Evolutionary conservation across 352 stramenopile species (phyloP).

Genomic region (Hyaloperonospora brassicae): DNA sequence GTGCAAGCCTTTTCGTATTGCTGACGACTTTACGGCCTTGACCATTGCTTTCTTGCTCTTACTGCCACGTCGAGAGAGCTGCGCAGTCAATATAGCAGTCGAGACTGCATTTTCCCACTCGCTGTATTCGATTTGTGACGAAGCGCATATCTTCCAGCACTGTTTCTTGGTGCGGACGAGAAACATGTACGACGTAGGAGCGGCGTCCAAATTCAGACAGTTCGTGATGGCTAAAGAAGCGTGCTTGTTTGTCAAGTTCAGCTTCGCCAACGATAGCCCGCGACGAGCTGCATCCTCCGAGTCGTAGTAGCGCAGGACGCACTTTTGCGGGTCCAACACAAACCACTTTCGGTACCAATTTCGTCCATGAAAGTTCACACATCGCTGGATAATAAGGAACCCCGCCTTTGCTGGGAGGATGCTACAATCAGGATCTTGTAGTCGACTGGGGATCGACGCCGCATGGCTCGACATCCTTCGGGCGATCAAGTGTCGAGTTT

Average conservation of each 20-base stretch:
- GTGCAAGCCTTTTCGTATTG: constrained; percentile 17
- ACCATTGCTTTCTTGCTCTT: constrained; percentile 28
- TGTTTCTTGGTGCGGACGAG: constrained; percentile 52
- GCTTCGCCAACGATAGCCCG: constrained; percentile 50
- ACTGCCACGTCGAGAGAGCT: constrained; percentile 36
- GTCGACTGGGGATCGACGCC: constrained; percentile 8
- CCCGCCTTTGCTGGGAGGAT: constrained; percentile 35
- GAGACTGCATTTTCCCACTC: constrained; percentile 74
- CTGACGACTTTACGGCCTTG: constrained; percentile 19
- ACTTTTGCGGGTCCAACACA: constrained; percentile 52
- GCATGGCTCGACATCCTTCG: constrained; percentile 15
- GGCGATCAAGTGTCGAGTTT: constrained; percentile 21
- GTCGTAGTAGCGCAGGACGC: constrained; percentile 67
- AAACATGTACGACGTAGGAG: constrained; percentile 64
- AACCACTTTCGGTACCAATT: constrained; percentile 84
- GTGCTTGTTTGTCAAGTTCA: constrained; percentile 58
- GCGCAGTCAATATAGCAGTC: constrained; percentile 49
- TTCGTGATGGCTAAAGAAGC: constrained; percentile 57
- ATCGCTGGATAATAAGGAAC: constrained; percentile 60
- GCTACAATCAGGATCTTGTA: constrained; percentile 1
- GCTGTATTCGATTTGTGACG: constrained; percentile 45
- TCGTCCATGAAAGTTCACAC: constrained; percentile 56
- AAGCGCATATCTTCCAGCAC: constrained; percentile 65
- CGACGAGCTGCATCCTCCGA: constrained; percentile 48
- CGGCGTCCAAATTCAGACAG: constrained; percentile 38